Conservation (phyloP, 2,329 filamentous ascomycete genomes). For the Aspergillus fumigatiaffinis region DNA sequence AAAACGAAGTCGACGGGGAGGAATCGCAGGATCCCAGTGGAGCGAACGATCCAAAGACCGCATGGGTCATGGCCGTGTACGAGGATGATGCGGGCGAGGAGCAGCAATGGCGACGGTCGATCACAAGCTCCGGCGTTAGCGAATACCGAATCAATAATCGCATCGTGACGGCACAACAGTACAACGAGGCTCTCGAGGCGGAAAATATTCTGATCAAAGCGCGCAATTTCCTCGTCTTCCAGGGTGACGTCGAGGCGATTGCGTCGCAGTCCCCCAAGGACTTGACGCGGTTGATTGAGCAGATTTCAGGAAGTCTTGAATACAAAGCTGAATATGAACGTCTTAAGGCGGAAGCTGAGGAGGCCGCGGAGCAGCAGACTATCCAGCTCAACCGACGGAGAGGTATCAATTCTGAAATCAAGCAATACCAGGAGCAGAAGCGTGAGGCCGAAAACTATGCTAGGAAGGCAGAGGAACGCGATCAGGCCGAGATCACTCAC, state of each 20-base stretch:
- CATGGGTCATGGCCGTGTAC: constrained; percentile 99
- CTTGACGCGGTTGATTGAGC: constrained; percentile 88
- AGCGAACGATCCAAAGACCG: constrained; percentile 77
- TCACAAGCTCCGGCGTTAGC: constrained; percentile 81
- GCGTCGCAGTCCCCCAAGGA: constrained; percentile 93
- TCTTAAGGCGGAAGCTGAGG: constrained; percentile 80
- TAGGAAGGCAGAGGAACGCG: constrained; percentile 82
- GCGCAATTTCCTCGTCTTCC: constrained; percentile 95
- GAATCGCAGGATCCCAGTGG: constrained; percentile 56
- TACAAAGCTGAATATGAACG: constrained; percentile 91
- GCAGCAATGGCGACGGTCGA: constrained; percentile 92
- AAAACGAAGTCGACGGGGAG: constrained; percentile 52
- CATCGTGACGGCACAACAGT: constrained; percentile 80
- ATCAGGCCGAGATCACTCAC: constrained; percentile 86
- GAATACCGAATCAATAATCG: constrained; percentile 97
- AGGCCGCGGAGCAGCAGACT: constrained; percentile 81
- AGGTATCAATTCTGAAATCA: constrained; percentile 96
- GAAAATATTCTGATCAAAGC: constrained; percentile 99
- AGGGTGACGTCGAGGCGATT: constrained; percentile 96
- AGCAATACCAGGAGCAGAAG: constrained; percentile 96
- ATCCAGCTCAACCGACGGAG: constrained; percentile 84
- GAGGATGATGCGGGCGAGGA: constrained; percentile 95
- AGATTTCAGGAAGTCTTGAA: constrained; percentile 94
- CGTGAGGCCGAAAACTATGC: constrained; percentile 91
- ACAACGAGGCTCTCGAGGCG: constrained; percentile 85